Evolutionary conservation across 202 grass and related monocot genomes (phyloP).

Genomic region (Miscanthus sacchariflorus): DNA sequence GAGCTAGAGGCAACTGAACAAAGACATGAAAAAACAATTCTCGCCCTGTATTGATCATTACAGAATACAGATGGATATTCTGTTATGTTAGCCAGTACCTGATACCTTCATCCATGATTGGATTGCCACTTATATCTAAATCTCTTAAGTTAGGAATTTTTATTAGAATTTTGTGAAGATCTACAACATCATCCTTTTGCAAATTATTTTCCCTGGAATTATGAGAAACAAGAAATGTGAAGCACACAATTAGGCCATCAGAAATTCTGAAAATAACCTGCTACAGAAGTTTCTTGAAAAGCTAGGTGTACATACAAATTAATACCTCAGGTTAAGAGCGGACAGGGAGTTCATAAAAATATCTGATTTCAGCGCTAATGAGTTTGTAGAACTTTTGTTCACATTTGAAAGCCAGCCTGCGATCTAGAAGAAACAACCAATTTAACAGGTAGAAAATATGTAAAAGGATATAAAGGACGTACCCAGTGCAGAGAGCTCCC

Average conservation of each 20-base stretch:
- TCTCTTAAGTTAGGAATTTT: constrained; percentile 70
- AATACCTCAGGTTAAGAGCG: constrained; percentile 77
- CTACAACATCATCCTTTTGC: constrained; percentile 66
- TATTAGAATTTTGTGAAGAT: constrained; percentile 71
- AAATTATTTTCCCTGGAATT: constrained; percentile 81
- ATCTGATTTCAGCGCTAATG: constrained; percentile 58
- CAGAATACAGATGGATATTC: not conserved
- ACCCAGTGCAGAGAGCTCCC: no score
- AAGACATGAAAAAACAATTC: constrained; percentile 13
- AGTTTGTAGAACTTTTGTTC: constrained; percentile 45
- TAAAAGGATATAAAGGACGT: constrained; percentile 3
- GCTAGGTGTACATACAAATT: constrained; percentile 14
- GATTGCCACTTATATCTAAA: constrained; percentile 92
- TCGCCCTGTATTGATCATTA: not conserved
- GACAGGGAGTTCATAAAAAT: constrained; percentile 66
- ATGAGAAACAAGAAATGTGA: constrained; percentile 43
- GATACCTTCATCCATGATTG: constrained; percentile 81
- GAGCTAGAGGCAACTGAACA: constrained; percentile 39
- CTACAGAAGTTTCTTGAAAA: constrained; percentile 21
- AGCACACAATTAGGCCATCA: constrained; percentile 29
- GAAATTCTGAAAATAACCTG: constrained; percentile 24
- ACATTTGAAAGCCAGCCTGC: constrained; percentile 65
- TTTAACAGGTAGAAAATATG: constrained; percentile 6
- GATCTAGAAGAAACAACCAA: constrained; percentile 60
- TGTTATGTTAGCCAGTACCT: constrained; percentile 55